Conservation (phyloP, 192 early-diverging fungal species). For the Cetraspora pellucida region DNA sequence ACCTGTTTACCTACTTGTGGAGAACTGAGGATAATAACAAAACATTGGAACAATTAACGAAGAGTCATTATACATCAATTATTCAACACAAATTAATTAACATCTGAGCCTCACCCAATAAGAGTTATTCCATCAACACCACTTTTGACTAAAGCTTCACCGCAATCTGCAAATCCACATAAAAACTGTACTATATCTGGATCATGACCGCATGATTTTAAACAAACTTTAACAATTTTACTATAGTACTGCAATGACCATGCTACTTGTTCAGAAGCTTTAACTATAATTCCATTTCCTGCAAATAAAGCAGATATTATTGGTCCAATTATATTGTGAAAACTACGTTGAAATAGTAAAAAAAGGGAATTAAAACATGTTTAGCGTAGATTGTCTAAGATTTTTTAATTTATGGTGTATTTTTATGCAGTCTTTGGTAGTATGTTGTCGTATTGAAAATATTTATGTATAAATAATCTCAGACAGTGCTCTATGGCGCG, state of each 20-base stretch:
- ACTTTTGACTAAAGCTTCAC: slow-evolving; percentile 68
- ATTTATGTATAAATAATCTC: too few species aligned
- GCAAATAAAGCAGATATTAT: slow-evolving; percentile 80
- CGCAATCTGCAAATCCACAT: slow-evolving; percentile 80
- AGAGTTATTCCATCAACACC: slow-evolving; percentile 80
- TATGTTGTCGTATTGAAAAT: too few species aligned
- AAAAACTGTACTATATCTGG: slow-evolving; percentile 79
- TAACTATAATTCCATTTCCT: slow-evolving; percentile 85
- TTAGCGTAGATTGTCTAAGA: too few species aligned
- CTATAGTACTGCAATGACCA: slow-evolving; percentile 77
- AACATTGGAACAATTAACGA: background rate
- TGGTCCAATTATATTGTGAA: slow-evolving; percentile 78
- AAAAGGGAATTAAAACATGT: background rate
- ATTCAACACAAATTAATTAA: background rate
- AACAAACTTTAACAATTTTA: slow-evolving; percentile 63
- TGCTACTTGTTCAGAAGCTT: slow-evolving; percentile 82
- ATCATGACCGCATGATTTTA: slow-evolving; percentile 73
- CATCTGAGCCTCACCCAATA: slow-evolving; percentile 55
- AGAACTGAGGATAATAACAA: slow-evolving; percentile 40
- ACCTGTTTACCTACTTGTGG: slow-evolving; percentile 79
- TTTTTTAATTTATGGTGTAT: too few species aligned
- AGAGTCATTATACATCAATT: background rate
- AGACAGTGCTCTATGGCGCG: background rate
- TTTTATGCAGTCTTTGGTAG: too few species aligned
- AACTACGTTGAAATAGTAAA: slow-evolving; percentile 32